Evolutionary conservation across 441 rosid species (phyloP).

Genomic region (Cnidoscolus chayamansa): DNA sequence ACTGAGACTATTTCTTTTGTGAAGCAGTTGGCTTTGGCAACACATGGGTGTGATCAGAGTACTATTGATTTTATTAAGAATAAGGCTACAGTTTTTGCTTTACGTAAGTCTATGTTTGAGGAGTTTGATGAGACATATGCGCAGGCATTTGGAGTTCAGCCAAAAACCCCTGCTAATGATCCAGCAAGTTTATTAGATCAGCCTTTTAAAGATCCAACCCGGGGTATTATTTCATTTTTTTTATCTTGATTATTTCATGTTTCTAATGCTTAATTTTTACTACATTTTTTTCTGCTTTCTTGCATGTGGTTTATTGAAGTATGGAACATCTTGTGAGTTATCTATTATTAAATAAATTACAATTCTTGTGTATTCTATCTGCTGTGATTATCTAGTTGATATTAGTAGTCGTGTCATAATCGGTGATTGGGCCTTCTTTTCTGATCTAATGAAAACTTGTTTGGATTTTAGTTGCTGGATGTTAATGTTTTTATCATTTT

Average conservation of each 20-base stretch:
- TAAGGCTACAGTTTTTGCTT: slow-evolving; percentile 56
- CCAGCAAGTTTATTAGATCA: slow-evolving; percentile 31
- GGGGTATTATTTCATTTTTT: slow-evolving; percentile 45
- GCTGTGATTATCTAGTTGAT: background rate
- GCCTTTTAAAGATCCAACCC: slow-evolving; percentile 44
- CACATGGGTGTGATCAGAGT: slow-evolving; percentile 37
- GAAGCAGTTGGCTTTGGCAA: slow-evolving; percentile 59
- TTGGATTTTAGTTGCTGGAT: background rate
- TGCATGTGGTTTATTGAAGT: background rate
- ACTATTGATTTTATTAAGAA: slow-evolving; percentile 51
- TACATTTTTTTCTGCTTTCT: background rate
- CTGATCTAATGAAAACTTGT: background rate
- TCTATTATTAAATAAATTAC: background rate
- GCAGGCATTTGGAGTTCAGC: slow-evolving; percentile 77
- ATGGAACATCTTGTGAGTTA: background rate
- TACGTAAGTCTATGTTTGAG: slow-evolving; percentile 81
- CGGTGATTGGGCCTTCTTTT: background rate
- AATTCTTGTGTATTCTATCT: background rate
- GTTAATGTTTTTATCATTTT: background rate
- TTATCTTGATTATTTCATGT: slow-evolving; percentile 17
- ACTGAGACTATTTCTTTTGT: slow-evolving; percentile 51
- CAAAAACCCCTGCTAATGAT: slow-evolving; percentile 37
- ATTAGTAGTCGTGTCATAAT: background rate
- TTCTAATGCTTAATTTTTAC: slow-evolving; percentile 4
- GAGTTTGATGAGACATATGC: slow-evolving; percentile 95